Evolutionary conservation across 2,329 filamentous ascomycete genomes (phyloP).

Genomic region (Pseudogymnoascus sp.): DNA sequence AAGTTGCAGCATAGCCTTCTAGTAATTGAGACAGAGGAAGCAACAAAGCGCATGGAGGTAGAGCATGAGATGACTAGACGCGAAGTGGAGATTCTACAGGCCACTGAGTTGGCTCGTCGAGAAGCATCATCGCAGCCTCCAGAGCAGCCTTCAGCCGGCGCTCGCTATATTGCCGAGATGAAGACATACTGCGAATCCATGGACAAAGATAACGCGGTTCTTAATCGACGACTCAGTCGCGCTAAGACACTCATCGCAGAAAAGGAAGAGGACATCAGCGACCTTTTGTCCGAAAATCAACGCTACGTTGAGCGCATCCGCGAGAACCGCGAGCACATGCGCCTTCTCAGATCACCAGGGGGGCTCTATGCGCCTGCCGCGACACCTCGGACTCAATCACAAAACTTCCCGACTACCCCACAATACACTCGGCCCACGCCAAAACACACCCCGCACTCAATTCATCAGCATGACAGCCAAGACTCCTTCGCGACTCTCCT

Average conservation of each 20-base stretch:
- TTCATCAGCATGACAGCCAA: conserved; percentile 43
- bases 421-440: conserved; percentile 40
- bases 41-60: conserved; percentile 77
- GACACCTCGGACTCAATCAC: conserved; percentile 46
- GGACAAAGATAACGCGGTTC: conserved; percentile 54
- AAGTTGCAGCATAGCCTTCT: conserved; percentile 84
- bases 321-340: conserved; percentile 82
- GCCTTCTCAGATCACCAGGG: conserved; percentile 67
- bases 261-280: conserved; percentile 64
- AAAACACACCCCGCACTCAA: conserved; percentile 36
- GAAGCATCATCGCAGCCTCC: conserved; percentile 31
- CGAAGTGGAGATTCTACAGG: conserved; percentile 76
- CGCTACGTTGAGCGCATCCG: conserved; percentile 75
- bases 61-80: conserved; percentile 87
- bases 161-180: conserved; percentile 48
- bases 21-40: conserved; percentile 73
- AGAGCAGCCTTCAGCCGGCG: conserved; percentile 42
- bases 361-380: conserved; percentile 53
- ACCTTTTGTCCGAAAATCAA: conserved; percentile 65
- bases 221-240: conserved; percentile 58
- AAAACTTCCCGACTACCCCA: conserved; percentile 33
- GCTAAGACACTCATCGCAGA: conserved; percentile 73
- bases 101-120: conserved; percentile 60
- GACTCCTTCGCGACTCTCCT: conserved; percentile 70
- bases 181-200: conserved; percentile 59